Percentiles rank a stretch among this genome's conserved stretches.
These are phyloP conservation scores for Phytophthora lateralis DNA, from an alignment of 352 stramenopile species.

Conservation along the genomic window DNA sequence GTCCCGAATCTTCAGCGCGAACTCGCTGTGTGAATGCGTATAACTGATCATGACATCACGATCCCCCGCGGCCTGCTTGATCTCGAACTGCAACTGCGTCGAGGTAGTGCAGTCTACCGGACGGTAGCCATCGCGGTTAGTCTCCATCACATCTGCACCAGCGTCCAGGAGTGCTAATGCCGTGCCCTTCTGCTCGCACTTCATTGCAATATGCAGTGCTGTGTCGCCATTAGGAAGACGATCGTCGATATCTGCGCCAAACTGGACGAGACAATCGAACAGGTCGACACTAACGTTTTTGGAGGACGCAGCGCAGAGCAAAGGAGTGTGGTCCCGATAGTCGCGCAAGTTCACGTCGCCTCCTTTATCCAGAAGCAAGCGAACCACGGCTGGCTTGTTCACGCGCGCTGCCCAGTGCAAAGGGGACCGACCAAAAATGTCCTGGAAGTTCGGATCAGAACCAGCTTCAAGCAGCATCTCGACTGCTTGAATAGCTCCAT, in stretches of 20 bases:
- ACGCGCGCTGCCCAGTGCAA: conserved; percentile 72
- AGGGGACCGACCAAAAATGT: conserved; percentile 59
- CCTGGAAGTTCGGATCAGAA: conserved; percentile 78
- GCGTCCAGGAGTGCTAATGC: conserved; percentile 63
- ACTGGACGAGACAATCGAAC: conserved; percentile 53
- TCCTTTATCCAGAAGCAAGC: conserved; percentile 50
- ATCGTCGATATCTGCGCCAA: conserved; percentile 73
- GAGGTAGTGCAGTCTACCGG: conserved; percentile 85
- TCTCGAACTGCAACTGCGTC: conserved; percentile 81
- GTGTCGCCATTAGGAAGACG: conserved; percentile 71
- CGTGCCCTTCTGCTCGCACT: conserved; percentile 64
- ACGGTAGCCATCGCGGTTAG: conserved; percentile 69
- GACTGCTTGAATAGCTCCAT: conserved; percentile 46
- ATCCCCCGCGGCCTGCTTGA: conserved; percentile 76
- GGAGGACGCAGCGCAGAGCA: conserved; percentile 67
- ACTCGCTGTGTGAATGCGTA: conserved; percentile 80
- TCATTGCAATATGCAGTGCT: conserved; percentile 77
- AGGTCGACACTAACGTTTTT: conserved; percentile 57
- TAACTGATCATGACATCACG: conserved; percentile 91
- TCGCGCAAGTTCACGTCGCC: conserved; percentile 67
- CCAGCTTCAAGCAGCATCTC: conserved; percentile 53
- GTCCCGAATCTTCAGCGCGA: conserved; percentile 72
- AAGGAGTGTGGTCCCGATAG: conserved; percentile 59
- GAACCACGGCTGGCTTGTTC: conserved; percentile 57
- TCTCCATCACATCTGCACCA: conserved; percentile 66